These are phyloP conservation scores for Sonneratia alba DNA, from an alignment of 345 rosid species.

Conservation along the genomic window DNA sequence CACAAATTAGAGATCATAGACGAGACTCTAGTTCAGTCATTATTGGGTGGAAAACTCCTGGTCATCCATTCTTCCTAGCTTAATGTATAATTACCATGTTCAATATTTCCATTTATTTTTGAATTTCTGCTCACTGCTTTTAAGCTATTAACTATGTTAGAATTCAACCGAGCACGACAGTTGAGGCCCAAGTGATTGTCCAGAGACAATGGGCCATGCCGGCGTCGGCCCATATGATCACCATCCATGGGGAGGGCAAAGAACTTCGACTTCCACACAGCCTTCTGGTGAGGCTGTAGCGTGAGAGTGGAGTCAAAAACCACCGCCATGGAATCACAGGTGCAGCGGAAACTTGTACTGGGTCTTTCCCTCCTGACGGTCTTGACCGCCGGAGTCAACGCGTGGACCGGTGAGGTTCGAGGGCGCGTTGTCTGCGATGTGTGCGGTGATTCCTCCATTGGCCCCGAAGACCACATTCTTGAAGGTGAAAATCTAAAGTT, in stretches of 20 bases:
- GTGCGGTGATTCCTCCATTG: conserved; percentile 80
- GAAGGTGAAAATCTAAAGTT: conserved; percentile 37
- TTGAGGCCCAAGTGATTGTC: background rate
- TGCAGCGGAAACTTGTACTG: conserved; percentile 20
- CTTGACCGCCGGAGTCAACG: conserved; percentile 31
- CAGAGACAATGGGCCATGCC: background rate
- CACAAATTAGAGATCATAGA: too few species aligned
- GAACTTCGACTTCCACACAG: too few species aligned
- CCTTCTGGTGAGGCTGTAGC: background rate
- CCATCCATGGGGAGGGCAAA: background rate
- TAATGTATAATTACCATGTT: too few species aligned
- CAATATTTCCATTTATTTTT: too few species aligned
- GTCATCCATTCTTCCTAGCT: too few species aligned
- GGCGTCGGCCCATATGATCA: background rate
- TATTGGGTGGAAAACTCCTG: too few species aligned
- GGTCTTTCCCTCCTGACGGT: conserved; percentile 21
- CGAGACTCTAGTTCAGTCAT: too few species aligned
- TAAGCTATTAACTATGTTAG: too few species aligned
- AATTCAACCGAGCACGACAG: background rate
- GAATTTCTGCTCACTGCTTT: too few species aligned
- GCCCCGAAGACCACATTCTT: conserved; percentile 88
- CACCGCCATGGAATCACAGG: conserved; percentile 29
- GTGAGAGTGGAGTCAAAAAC: background rate
- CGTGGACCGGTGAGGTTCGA: conserved; percentile 92
- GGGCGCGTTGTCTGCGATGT: conserved; percentile 93